These are phyloP conservation scores for Lasiodiplodia hormozganensis DNA, from an alignment of 2,329 filamentous ascomycete genomes.

Conservation along the genomic window DNA sequence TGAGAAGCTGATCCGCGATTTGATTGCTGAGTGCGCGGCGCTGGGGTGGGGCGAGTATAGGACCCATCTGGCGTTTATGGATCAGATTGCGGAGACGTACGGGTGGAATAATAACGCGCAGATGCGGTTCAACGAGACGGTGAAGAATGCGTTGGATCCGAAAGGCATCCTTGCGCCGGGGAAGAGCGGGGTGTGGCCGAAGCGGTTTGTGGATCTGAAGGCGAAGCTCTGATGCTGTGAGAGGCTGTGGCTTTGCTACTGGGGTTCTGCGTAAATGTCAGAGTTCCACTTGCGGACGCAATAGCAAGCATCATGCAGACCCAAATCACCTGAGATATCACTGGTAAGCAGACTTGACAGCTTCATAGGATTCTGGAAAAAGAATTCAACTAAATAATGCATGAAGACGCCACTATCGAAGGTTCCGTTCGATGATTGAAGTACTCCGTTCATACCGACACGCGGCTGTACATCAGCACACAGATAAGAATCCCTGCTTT, in stretches of 20 bases:
- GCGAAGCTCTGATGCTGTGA: slow-evolving; percentile 4
- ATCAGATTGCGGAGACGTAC: slow-evolving; percentile 57
- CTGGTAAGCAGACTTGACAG: no score
- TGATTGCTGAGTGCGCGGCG: slow-evolving; percentile 48
- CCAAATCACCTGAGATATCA: no score
- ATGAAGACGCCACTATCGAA: no score
- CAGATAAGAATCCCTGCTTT: no score
- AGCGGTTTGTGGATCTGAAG: slow-evolving; percentile 20
- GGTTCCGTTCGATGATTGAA: no score
- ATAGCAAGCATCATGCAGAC: background rate
- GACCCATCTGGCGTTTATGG: slow-evolving; percentile 56
- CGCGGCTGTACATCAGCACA: no score
- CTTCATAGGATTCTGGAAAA: no score
- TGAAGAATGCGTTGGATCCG: slow-evolving; percentile 56
- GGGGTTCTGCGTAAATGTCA: background rate
- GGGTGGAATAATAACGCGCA: slow-evolving; percentile 52
- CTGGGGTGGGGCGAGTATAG: slow-evolving; percentile 55
- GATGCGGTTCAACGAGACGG: slow-evolving; percentile 53
- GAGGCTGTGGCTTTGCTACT: background rate
- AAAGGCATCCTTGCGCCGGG: slow-evolving; percentile 41
- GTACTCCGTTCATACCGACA: no score
- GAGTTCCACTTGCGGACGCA: no score
- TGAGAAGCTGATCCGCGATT: slow-evolving; percentile 39
- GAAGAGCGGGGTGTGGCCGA: slow-evolving; percentile 37
- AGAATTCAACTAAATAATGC: no score